Conservation (phyloP, 2,329 filamentous ascomycete species). For the Thermomyces lanuginosus region DNA sequence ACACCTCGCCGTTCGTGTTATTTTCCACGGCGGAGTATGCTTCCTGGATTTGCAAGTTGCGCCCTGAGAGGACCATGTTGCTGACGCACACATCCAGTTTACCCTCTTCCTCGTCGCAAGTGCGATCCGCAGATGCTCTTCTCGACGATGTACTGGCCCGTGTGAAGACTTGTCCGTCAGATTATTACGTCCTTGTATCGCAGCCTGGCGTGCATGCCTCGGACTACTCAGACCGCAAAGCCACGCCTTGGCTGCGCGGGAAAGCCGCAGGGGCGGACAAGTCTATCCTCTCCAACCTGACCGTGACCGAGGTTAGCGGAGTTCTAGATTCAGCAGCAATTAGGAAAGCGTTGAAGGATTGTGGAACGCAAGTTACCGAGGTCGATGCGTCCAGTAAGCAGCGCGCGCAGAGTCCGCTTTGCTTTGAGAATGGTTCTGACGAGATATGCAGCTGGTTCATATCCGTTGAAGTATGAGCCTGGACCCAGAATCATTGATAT, state of each 20-base stretch:
- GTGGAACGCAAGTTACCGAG: conserved; percentile 28
- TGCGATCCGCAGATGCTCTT: conserved; percentile 30
- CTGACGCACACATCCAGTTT: conserved; percentile 16
- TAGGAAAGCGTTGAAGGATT: conserved; percentile 29
- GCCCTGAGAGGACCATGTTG: conserved; percentile 12
- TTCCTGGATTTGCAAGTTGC: background rate
- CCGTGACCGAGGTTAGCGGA: conserved; percentile 39
- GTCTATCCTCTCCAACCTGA: conserved; percentile 37
- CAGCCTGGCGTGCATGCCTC: conserved; percentile 57
- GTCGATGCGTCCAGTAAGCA: conserved; percentile 30
- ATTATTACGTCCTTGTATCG: conserved; percentile 59
- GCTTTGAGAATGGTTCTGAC: conserved; percentile 8
- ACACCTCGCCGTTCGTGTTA: conserved; percentile 78
- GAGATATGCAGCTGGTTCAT: conserved; percentile 20
- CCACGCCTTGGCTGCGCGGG: conserved; percentile 38
- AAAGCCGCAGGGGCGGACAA: conserved; percentile 33
- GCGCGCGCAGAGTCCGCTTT: conserved; percentile 1
- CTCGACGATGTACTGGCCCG: conserved; percentile 26
- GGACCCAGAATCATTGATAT: conserved; percentile 30
- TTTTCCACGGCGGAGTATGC: conserved; percentile 56
- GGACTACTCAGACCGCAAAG: conserved; percentile 44
- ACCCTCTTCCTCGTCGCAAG: conserved; percentile 22
- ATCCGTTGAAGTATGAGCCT: conserved; percentile 20
- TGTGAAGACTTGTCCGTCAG: conserved; percentile 53
- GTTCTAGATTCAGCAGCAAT: conserved; percentile 30